These are phyloP conservation scores for Balakata baccata DNA, from an alignment of 345 rosid species.

Conservation along the genomic window DNA sequence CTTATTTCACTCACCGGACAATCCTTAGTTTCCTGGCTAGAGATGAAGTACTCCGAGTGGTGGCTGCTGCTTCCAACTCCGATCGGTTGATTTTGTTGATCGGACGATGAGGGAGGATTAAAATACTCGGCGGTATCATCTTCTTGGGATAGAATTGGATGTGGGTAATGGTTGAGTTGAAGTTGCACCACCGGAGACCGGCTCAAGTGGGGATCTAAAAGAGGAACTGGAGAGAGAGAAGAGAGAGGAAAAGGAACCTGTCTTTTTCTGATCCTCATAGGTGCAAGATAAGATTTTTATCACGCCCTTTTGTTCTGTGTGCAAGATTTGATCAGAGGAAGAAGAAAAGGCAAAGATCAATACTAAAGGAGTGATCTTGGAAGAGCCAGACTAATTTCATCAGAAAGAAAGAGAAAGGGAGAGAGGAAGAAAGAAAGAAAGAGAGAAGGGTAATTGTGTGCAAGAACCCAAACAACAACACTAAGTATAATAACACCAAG, in stretches of 20 bases:
- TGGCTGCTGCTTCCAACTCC: constrained; percentile 19
- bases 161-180: constrained; percentile 16
- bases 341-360: not conserved
- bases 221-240: constrained; percentile 64
- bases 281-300: constrained; percentile 22
- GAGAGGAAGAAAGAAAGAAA: not conserved
- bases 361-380: constrained; percentile 18
- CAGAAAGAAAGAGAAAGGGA: not conserved
- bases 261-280: constrained; percentile 97
- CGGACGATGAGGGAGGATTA: constrained; percentile 32
- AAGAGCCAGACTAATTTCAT: constrained; percentile 6
- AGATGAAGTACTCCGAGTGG: not conserved
- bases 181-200: constrained; percentile 62
- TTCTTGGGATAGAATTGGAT: constrained; percentile 14
- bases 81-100: constrained; percentile 46
- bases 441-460: not conserved
- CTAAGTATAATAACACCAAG: constrained; percentile 8
- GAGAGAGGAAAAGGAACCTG: constrained; percentile 67
- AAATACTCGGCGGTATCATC: constrained; percentile 1
- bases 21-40: constrained; percentile 8
- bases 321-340: constrained; percentile 5
- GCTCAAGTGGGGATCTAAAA: constrained; percentile 73
- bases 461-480: constrained; percentile 20
- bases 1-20: constrained; percentile 32
- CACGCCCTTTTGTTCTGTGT: not conserved